Conservation (phyloP, 305 asterid genomes). For the Rubia peregrina region DNA sequence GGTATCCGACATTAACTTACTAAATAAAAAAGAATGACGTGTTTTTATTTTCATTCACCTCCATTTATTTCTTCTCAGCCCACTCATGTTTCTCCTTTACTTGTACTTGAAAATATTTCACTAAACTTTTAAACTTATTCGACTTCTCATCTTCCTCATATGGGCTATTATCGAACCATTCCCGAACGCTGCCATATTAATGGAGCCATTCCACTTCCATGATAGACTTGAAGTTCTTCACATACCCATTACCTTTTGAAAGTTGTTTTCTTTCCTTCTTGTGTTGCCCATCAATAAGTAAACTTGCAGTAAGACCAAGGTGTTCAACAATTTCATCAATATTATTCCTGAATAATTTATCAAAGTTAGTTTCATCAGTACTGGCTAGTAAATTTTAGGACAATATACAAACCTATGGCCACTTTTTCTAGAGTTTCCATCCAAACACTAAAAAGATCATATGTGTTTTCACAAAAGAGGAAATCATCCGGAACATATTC, state of each 20-base stretch:
- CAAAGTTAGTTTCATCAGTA: neutral
- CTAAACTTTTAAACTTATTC: neutral
- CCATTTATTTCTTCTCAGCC: neutral
- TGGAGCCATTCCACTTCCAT: neutral
- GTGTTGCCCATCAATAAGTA: neutral
- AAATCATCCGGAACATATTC: neutral
- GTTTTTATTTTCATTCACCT: neutral
- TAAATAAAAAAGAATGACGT: neutral
- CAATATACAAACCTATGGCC: neutral
- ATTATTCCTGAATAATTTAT: neutral
- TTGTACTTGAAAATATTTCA: neutral
- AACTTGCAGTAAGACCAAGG: neutral
- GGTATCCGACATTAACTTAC: neutral
- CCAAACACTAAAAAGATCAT: neutral
- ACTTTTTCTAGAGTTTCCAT: neutral
- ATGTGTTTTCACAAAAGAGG: too few relatives aligned
- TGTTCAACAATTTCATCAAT: neutral
- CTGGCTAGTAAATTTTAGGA: neutral
- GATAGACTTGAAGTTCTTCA: neutral
- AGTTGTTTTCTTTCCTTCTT: neutral
- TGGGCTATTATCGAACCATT: neutral
- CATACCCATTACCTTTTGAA: neutral
- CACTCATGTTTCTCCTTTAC: neutral
- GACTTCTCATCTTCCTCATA: neutral
- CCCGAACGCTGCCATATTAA: neutral